Conservation (phyloP, 495 filamentous ascomycete species). For the Hyaloscypha finlandica region DNA sequence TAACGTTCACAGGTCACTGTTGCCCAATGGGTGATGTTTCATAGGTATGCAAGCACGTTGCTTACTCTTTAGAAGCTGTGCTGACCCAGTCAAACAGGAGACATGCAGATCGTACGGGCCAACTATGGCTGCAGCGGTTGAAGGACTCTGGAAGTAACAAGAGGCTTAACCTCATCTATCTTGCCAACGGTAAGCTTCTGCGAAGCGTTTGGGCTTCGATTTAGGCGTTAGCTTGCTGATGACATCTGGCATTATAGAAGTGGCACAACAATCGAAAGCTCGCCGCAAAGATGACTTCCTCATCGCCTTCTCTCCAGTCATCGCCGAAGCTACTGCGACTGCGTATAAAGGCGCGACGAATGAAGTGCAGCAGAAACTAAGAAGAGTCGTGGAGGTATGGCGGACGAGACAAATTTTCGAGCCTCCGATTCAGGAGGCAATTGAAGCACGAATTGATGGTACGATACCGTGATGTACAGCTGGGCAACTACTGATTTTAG, state of each 20-base stretch:
- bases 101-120: slow-evolving; percentile 84
- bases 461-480: slow-evolving; percentile 23
- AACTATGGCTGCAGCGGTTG: slow-evolving; percentile 85
- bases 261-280: slow-evolving; percentile 91
- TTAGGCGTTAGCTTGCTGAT: slow-evolving; percentile 29
- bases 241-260: slow-evolving; percentile 59
- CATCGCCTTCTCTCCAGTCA: slow-evolving; percentile 83
- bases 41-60: slow-evolving; percentile 65
- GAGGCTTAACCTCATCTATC: slow-evolving; percentile 87
- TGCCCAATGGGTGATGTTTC: slow-evolving; percentile 99
- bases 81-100: slow-evolving; percentile 56
- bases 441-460: slow-evolving; percentile 82
- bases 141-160: slow-evolving; percentile 82
- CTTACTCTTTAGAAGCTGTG: slow-evolving; percentile 3
- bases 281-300: slow-evolving; percentile 90
- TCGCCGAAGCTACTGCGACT: slow-evolving; percentile 78
- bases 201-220: neutral
- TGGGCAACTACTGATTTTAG: neutral
- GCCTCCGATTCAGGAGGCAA: slow-evolving; percentile 67
- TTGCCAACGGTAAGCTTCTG: slow-evolving; percentile 79
- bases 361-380: slow-evolving; percentile 84
- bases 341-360: slow-evolving; percentile 85
- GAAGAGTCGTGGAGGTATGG: slow-evolving; percentile 93
- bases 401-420: slow-evolving; percentile 86
- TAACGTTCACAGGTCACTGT: slow-evolving; percentile 53